A percentile compares a stretch with the other conserved stretches of the same genome.
phyloP scores from a whole-genome alignment of 148 eudicot genomes.

The Chenopodium berlandieri region DNA sequence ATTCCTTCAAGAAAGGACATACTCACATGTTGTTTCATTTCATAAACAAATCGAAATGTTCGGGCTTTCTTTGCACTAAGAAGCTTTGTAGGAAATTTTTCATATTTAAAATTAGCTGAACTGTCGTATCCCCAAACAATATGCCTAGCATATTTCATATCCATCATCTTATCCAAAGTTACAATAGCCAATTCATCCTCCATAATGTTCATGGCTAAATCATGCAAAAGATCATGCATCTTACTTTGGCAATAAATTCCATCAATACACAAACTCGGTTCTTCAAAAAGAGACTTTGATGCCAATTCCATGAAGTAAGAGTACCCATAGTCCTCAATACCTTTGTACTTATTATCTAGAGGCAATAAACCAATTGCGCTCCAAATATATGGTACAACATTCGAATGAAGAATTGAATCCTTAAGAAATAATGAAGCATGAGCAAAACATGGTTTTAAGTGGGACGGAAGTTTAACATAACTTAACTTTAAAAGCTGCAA shows the following conservation, averaged over 20 bases:
- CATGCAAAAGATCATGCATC: slow-evolving; percentile 48
- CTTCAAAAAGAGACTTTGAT: slow-evolving; percentile 32
- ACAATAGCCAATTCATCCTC: slow-evolving; percentile 33
- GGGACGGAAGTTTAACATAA: slow-evolving; percentile 21
- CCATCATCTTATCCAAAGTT: slow-evolving; percentile 3
- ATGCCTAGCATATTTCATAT: slow-evolving; percentile 29
- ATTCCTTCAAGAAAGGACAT: slow-evolving; percentile 33
- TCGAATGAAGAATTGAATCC: not conserved
- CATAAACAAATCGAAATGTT: slow-evolving; percentile 19
- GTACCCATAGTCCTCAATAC: not conserved
- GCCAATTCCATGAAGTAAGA: slow-evolving; percentile 14
- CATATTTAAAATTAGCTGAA: not conserved
- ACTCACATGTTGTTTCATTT: slow-evolving; percentile 1
- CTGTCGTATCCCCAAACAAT: slow-evolving; percentile 19
- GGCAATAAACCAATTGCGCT: slow-evolving; percentile 26
- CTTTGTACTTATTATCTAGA: not conserved
- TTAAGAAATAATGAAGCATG: slow-evolving; percentile 5
- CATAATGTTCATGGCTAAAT: slow-evolving; percentile 36
- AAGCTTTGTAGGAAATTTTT: slow-evolving; percentile 12
- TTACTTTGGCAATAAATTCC: not conserved
- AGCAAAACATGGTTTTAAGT: slow-evolving; percentile 26
- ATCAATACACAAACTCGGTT: too few species aligned
- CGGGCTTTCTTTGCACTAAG: slow-evolving; percentile 13
- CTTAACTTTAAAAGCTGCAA: slow-evolving; percentile 19
- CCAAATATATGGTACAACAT: not conserved